Conservation (phyloP, 257 asterid genomes). For the Avicennia marina region DNA sequence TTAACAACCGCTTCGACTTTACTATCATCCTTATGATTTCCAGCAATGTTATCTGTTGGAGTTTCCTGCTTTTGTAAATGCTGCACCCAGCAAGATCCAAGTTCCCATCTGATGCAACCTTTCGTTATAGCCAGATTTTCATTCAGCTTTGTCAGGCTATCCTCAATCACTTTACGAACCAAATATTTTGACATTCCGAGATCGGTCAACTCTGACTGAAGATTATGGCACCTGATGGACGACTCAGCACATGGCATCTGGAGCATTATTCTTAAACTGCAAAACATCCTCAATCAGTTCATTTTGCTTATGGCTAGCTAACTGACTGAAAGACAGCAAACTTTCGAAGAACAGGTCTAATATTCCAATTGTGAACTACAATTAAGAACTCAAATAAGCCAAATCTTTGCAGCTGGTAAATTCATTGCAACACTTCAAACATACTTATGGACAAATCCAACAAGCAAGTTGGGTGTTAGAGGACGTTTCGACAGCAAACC, state of each 20-base stretch:
- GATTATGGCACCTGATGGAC: conserved; percentile 43
- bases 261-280: conserved; percentile 79
- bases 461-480: too few species aligned
- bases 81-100: conserved; percentile 98
- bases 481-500: too few species aligned
- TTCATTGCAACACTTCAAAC: conserved; percentile 12
- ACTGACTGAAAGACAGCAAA: conserved; percentile 6
- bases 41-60: conserved; percentile 40
- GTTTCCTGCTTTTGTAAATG: conserved; percentile 90
- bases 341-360: not conserved
- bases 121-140: conserved; percentile 32
- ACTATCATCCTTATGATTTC: conserved; percentile 39
- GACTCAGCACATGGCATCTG: conserved; percentile 44
- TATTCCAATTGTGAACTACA: not conserved
- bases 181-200: conserved; percentile 43
- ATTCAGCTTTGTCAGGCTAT: conserved; percentile 51
- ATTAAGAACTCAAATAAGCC: conserved; percentile 3
- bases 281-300: conserved; percentile 26
- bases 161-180: conserved; percentile 57
- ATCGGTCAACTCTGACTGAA: conserved; percentile 33
- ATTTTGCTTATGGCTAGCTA: conserved; percentile 12
- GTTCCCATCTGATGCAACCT: conserved; percentile 89
- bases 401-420: not conserved
- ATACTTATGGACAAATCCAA: conserved; percentile 15
- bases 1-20: conserved; percentile 71